A percentile compares a stretch with the other conserved stretches of the same genome.
phyloP scores from a whole-genome alignment of 805 yeast species.

The Pichia californica region DNA sequence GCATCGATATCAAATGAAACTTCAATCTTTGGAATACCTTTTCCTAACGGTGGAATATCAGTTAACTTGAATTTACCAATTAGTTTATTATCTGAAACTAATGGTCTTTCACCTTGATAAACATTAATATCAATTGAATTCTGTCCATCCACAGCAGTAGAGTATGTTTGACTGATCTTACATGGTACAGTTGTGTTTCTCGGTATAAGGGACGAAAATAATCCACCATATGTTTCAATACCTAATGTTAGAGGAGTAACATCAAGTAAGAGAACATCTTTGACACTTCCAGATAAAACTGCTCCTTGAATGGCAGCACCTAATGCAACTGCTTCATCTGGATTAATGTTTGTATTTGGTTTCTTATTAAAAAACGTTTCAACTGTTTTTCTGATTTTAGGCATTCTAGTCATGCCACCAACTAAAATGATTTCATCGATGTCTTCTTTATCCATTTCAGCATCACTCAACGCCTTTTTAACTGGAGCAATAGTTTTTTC shows the following conservation, averaged over 20 bases:
- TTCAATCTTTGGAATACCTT: slow-evolving; percentile 86
- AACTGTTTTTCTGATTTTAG: slow-evolving; percentile 75
- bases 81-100: slow-evolving; percentile 90
- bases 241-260: slow-evolving; percentile 87
- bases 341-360: slow-evolving; percentile 90
- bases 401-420: slow-evolving; percentile 93
- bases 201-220: slow-evolving; percentile 80
- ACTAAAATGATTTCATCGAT: slow-evolving; percentile 78
- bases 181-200: slow-evolving; percentile 94
- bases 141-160: slow-evolving; percentile 94
- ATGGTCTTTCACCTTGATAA: slow-evolving; percentile 96
- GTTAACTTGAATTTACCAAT: slow-evolving; percentile 90
- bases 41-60: slow-evolving; percentile 86
- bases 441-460: slow-evolving; percentile 57
- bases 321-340: slow-evolving; percentile 90
- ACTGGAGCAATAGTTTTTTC: slow-evolving; percentile 71
- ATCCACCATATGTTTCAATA: slow-evolving; percentile 96
- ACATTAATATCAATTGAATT: slow-evolving; percentile 92
- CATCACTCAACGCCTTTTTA: slow-evolving; percentile 78
- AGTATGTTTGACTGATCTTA: slow-evolving; percentile 86
- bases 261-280: slow-evolving; percentile 83
- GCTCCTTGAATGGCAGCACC: slow-evolving; percentile 99
- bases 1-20: slow-evolving; percentile 94
- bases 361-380: slow-evolving; percentile 71
- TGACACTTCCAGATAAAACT: slow-evolving; percentile 89